Evolutionary conservation across 768 basidiomycete genomes (phyloP), one percentile per base, ranked within the genome.

Genomic region (Omphalotus guepiniiformis): DNA sequence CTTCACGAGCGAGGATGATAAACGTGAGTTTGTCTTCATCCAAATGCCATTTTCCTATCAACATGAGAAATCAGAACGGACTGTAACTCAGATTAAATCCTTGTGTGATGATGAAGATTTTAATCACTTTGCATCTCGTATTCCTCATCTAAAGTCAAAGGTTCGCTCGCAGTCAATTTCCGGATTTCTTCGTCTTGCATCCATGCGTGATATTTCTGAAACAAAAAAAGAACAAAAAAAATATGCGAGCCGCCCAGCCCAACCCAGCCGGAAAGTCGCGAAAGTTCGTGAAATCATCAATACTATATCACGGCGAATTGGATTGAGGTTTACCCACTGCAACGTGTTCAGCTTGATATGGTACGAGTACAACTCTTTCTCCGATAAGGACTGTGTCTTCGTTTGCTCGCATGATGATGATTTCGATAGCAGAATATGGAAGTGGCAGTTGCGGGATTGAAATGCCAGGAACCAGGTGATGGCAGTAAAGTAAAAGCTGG

Each of bases 21-120:
- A 95, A 95, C 0, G 93, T 95, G 12, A 95, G 67, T 63, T 95
- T 96, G 63, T 96, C 93, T 35, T 83, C 77, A 59, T 97, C 93
- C 2, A 74, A 58, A 56, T 83, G 84, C 93, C 94, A 96, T 63
- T 85, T 90, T 41, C 69, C 91, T 94, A 38, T 29, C 37, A 25
- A 6, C 27, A 15, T n/a, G 15, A 8, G 35, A 44, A 42, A 40
- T 21, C 29, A 42, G 47, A 26, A 23, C 25, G 38, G 6, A 23
- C 12, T 30, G 18, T 22, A 30, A 2, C 23, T 11, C 12, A 45
- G 29, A 45, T 55, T 75, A n/a, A 39, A 37, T 11, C 6, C n/a
- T 42, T 4, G 19, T 6, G 19, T 23, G 18, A 56, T 62, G 4
- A 22, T 45, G 30, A 13, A 16, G 32, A 44, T 29, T 19, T 18